phyloP scores from a whole-genome alignment of 495 filamentous ascomycete genomes.

The Xylaria sp. region DNA sequence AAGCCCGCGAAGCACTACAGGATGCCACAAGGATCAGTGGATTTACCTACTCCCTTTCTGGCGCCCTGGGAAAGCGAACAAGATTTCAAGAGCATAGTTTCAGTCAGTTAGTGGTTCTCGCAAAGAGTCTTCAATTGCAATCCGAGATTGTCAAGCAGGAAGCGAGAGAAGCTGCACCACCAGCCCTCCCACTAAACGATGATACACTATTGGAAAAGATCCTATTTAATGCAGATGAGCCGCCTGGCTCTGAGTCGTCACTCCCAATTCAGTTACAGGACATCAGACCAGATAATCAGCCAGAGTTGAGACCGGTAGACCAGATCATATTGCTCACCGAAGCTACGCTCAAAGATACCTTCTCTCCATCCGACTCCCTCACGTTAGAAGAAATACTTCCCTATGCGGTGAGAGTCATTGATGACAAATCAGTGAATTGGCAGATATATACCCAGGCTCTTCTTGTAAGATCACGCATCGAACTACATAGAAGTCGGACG shows the following conservation, averaged over 20 bases:
- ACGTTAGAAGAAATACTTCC: slow-evolving; percentile 92
- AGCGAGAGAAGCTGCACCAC: slow-evolving; percentile 53
- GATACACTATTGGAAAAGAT: slow-evolving; percentile 92
- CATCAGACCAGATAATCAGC: slow-evolving; percentile 80
- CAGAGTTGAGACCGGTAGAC: slow-evolving; percentile 81
- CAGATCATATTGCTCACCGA: slow-evolving; percentile 81
- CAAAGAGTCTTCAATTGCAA: slow-evolving; percentile 65
- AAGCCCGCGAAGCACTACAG: slow-evolving; percentile 73
- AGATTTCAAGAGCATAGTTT: slow-evolving; percentile 89
- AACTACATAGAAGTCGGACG: slow-evolving; percentile 83
- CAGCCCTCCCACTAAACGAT: slow-evolving; percentile 79
- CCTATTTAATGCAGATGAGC: slow-evolving; percentile 68
- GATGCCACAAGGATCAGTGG: slow-evolving; percentile 66
- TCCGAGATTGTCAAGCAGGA: slow-evolving; percentile 3
- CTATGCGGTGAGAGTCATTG: slow-evolving; percentile 85
- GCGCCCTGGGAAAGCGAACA: slow-evolving; percentile 87
- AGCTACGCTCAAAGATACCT: slow-evolving; percentile 88
- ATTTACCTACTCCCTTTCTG: slow-evolving; percentile 85
- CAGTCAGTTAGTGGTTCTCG: slow-evolving; percentile 91
- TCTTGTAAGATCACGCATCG: slow-evolving; percentile 85
- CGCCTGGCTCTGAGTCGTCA: slow-evolving; percentile 47
- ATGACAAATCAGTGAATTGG: slow-evolving; percentile 93
- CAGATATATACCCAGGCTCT: slow-evolving; percentile 96
- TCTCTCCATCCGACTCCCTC: slow-evolving; percentile 78
- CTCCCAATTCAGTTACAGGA: slow-evolving; percentile 66